Evolutionary conservation across 495 filamentous ascomycete genomes (phyloP).

Genomic region (Letharia lupina): DNA sequence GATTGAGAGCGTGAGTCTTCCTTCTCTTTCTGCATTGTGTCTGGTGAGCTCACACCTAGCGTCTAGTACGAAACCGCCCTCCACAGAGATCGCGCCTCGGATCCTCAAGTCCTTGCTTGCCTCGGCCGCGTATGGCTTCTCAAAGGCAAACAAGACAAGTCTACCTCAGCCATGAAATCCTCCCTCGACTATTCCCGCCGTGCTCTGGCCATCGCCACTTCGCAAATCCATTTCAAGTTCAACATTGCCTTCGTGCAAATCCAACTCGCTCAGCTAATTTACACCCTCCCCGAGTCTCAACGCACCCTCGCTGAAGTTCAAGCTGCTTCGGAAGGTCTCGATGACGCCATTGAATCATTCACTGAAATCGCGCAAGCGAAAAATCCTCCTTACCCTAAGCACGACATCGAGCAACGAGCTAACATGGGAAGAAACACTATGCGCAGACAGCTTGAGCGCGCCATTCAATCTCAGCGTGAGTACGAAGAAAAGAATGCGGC

Average conservation of each 20-base stretch:
- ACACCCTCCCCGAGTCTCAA: constrained; percentile 62
- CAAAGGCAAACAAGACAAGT: constrained; percentile 74
- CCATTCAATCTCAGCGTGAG: constrained; percentile 72
- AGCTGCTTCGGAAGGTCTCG: constrained; percentile 72
- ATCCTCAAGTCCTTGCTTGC: constrained; percentile 78
- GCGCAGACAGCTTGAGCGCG: constrained; percentile 78
- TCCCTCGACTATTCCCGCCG: constrained; percentile 83
- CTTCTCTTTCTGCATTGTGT: background rate
- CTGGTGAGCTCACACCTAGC: background rate
- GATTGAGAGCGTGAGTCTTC: constrained; percentile 59
- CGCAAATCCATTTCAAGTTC: constrained; percentile 86
- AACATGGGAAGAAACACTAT: constrained; percentile 95
- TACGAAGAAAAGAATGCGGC: constrained; percentile 90
- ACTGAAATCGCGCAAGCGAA: constrained; percentile 71
- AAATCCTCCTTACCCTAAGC: constrained; percentile 81
- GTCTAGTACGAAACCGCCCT: constrained; percentile 77
- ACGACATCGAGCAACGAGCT: constrained; percentile 85
- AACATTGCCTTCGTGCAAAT: constrained; percentile 97
- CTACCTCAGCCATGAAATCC: constrained; percentile 68
- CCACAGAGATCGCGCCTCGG: constrained; percentile 66
- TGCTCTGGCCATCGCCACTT: constrained; percentile 68
- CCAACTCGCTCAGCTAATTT: constrained; percentile 76
- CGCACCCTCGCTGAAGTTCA: constrained; percentile 71
- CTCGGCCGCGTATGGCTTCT: constrained; percentile 90
- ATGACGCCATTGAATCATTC: constrained; percentile 76